Base-by-base conservation (phyloP, 1,284 basidiomycete genomes). In the Rhodotorula sp. region DNA sequence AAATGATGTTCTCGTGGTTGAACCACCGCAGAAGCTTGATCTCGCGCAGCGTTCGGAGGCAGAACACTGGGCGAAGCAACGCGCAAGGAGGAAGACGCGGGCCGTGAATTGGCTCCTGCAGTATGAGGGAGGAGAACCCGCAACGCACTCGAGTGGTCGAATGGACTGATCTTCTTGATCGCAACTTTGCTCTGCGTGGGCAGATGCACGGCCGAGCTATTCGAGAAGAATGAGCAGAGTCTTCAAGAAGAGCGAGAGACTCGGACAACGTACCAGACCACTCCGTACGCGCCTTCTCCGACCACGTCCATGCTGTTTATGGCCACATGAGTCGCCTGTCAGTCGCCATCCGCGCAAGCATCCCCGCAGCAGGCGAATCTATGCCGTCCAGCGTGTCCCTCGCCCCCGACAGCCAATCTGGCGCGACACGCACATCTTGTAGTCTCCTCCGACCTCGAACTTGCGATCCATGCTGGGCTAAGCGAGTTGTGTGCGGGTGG, bases 1-100 rank as follows among this genome's bases (percentile, higher is more conserved):
- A 91, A 79, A 96, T 96, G 78, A 97, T 95, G 79, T 96, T 95
- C 83, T 95, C 92, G 83, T 91, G 92, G 77, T 94, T 91, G 78
- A 96, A 85, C 82, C 93, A 94, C 79, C 93, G 93, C 59, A 93
- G 85, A n/a, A 93, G 85, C 80, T 92, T 92, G 78, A 92, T 87
- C 81, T 92, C 91, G 68, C 91, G 85, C n/a, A 92, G 85, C 30
- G 91, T 92, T 57, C 90, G 85, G 15, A 92, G 84, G 80, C 89
- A 90, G 81, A 91, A 71, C 72, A 71, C 73, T 71, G 63, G 40
- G 50, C 18, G 52, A 47, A 44, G 34, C 6, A n/a, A 44, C n/a
- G 16, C 15, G 28, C 15, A 20, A 24, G 47, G 20, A 5, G 37
- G 44, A 7, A 4, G n/a, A n/a, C n/a, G n/a, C n/a, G n/a, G n/a